Percentiles rank a stretch among this genome's conserved stretches.
Evolutionary conservation across 345 rosid species (phyloP).

Genomic region (Populus pruinosa): DNA sequence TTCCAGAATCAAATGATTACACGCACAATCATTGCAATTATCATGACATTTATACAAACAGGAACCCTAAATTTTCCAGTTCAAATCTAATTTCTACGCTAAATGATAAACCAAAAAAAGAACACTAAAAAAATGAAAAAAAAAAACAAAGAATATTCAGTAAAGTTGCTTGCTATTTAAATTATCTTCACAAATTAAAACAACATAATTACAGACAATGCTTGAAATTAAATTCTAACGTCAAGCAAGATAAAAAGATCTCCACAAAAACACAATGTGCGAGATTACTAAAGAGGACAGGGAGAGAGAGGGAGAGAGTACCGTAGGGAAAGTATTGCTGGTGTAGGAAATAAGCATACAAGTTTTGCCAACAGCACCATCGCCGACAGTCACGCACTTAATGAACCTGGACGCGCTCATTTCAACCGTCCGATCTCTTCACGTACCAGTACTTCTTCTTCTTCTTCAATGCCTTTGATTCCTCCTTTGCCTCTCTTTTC

Average conservation of each 20-base stretch:
- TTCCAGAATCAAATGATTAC: background rate
- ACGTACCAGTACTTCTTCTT: background rate
- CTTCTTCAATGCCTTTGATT: background rate
- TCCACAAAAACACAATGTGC: background rate
- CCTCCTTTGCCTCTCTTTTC: background rate
- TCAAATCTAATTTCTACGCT: background rate
- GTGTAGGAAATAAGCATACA: constrained; percentile 85
- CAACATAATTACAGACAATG: background rate
- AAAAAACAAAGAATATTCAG: background rate
- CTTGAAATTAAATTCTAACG: background rate
- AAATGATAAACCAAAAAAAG: background rate
- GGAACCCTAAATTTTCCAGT: background rate
- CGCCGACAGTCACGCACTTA: constrained; percentile 90
- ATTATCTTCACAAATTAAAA: background rate
- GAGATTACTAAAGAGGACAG: background rate
- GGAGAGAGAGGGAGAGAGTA: constrained; percentile 4
- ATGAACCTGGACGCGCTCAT: constrained; percentile 87
- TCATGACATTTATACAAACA: background rate
- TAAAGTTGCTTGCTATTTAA: background rate
- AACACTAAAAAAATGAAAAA: background rate
- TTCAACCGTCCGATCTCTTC: constrained; percentile 16
- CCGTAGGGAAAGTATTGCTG: constrained; percentile 93
- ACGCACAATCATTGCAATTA: background rate
- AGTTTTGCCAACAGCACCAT: constrained; percentile 86
- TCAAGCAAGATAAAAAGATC: background rate